Percentiles rank a stretch among this genome's conserved stretches.
Conservation (phyloP, 257 asterid species). For the Salvia splendens region DNA sequence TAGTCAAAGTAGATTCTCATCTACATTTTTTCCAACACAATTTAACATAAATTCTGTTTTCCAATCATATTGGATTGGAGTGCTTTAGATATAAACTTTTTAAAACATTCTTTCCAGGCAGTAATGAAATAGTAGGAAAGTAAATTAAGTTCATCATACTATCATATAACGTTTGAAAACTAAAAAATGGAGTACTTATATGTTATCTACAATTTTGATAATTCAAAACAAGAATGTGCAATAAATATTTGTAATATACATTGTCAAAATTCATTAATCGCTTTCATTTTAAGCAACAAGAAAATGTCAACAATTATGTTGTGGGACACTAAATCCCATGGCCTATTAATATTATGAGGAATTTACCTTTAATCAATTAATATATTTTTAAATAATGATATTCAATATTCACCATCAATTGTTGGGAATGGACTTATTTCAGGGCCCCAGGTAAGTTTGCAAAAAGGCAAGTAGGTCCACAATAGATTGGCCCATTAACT, state of each 20-base stretch:
- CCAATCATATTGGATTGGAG: background rate
- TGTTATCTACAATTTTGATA: too few species aligned
- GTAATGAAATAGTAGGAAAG: background rate
- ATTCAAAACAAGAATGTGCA: background rate
- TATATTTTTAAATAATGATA: slow-evolving; percentile 6
- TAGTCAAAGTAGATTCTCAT: too few species aligned
- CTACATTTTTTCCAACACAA: slow-evolving; percentile 8
- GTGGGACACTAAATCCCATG: background rate
- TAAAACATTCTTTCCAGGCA: background rate
- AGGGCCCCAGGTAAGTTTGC: slow-evolving; percentile 29
- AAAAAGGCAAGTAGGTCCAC: slow-evolving; percentile 31
- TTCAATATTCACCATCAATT: slow-evolving; percentile 19
- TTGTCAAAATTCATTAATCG: background rate
- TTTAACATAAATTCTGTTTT: slow-evolving; percentile 1
- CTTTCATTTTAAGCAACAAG: background rate
- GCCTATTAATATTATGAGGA: slow-evolving; percentile 21
- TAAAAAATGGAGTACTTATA: too few species aligned
- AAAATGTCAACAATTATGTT: slow-evolving; percentile 28
- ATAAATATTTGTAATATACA: background rate
- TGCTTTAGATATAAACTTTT: slow-evolving; percentile 11
- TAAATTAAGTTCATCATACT: background rate
- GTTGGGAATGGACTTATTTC: background rate
- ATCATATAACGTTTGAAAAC: too few species aligned
- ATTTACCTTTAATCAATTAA: slow-evolving; percentile 26
- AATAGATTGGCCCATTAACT: slow-evolving; percentile 28